Conservation (phyloP, 78 protist genomes). For the Polysphondylium violaceum region DNA sequence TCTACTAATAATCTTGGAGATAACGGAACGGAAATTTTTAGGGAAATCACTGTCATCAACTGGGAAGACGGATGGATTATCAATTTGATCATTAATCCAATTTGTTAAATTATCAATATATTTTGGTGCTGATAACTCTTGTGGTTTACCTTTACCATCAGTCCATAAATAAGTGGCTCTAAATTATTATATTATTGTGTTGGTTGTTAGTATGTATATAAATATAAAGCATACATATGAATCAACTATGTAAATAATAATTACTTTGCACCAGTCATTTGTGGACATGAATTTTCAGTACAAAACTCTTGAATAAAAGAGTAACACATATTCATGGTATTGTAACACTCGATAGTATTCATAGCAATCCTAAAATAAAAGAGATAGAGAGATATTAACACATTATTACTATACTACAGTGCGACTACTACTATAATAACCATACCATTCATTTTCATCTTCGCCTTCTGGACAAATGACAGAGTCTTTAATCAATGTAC, state of each 20-base stretch:
- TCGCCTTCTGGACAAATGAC: conserved; percentile 71
- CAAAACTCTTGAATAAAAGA: conserved; percentile 53
- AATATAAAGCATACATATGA: neutral
- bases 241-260: neutral
- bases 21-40: conserved; percentile 29
- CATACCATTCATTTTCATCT: conserved; percentile 71
- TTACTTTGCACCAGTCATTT: conserved; percentile 57
- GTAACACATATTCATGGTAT: conserved; percentile 49
- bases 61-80: conserved; percentile 76
- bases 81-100: conserved; percentile 75
- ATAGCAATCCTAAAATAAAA: conserved; percentile 43
- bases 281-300: conserved; percentile 59
- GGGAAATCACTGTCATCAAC: conserved; percentile 25
- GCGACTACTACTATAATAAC: neutral
- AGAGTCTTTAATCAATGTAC: conserved; percentile 40
- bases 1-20: conserved; percentile 65
- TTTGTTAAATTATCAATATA: conserved; percentile 63
- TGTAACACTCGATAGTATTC: conserved; percentile 41
- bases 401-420: too few species aligned
- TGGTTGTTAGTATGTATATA: neutral
- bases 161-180: conserved; percentile 66
- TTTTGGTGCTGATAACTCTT: conserved; percentile 61
- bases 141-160: conserved; percentile 74
- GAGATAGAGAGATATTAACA: too few species aligned
- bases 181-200: neutral